Evolutionary conservation across 495 filamentous ascomycete species (phyloP).

Genomic region (Penicillium maclennaniae): DNA sequence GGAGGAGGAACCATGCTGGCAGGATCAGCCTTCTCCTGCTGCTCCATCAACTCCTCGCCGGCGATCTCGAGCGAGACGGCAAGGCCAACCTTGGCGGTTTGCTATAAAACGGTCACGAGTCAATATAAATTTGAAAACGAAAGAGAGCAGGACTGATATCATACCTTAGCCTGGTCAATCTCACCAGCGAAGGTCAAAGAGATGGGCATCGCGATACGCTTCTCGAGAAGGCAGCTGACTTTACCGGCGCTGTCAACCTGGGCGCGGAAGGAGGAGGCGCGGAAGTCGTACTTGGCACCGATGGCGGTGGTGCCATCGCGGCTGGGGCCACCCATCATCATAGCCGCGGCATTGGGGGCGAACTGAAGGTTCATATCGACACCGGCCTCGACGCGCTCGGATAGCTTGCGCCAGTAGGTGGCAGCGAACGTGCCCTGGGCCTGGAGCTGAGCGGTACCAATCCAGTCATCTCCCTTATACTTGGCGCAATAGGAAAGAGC

Average conservation of each 20-base stretch:
- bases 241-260: constrained; percentile 94
- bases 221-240: constrained; percentile 89
- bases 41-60: constrained; percentile 85
- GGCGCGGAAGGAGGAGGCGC: constrained; percentile 86
- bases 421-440: constrained; percentile 78
- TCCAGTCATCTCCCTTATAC: constrained; percentile 88
- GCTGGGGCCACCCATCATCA: constrained; percentile 66
- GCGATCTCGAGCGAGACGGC: constrained; percentile 91
- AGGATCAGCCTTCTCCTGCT: constrained; percentile 66
- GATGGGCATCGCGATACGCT: constrained; percentile 86
- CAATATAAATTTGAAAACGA: constrained; percentile 8
- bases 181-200: constrained; percentile 93
- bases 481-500: constrained; percentile 81
- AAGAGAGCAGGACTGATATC: constrained; percentile 18
- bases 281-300: constrained; percentile 98
- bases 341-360: constrained; percentile 54
- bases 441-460: constrained; percentile 81
- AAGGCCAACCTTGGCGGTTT: constrained; percentile 90
- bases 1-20: constrained; percentile 48
- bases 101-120: constrained; percentile 49
- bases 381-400: constrained; percentile 94
- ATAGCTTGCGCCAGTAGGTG: constrained; percentile 92
- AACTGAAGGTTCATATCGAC: constrained; percentile 90
- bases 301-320: constrained; percentile 87
- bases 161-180: constrained; percentile 93